A percentile compares a stretch with the other conserved stretches of the same genome.
phyloP scores from a whole-genome alignment of 352 stramenopile genomes.

The Globisporangium abappressorium region DNA sequence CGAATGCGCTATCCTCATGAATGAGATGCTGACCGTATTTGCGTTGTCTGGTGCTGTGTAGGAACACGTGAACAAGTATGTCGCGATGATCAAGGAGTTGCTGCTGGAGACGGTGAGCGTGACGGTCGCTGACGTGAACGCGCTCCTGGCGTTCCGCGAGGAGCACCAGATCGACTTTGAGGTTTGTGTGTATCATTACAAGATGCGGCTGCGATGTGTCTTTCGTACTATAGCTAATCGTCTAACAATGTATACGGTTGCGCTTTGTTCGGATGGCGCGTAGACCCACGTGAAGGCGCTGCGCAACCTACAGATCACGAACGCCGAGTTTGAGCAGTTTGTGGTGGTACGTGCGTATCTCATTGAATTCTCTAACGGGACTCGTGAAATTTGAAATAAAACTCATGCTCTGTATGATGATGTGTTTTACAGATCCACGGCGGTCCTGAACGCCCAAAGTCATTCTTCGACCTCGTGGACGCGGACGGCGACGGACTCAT shows the following conservation, averaged over 20 bases:
- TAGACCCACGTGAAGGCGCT: constrained; percentile 80
- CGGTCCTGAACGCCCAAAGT: constrained; percentile 50
- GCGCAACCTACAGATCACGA: constrained; percentile 71
- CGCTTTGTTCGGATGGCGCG: neutral
- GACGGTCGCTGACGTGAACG: constrained; percentile 39
- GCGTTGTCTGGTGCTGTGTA: neutral
- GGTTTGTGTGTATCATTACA: constrained; percentile 8
- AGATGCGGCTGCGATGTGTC: neutral
- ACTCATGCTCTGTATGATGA: neutral
- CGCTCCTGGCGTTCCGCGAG: constrained; percentile 54
- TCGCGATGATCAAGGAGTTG: constrained; percentile 44
- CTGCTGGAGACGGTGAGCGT: constrained; percentile 54
- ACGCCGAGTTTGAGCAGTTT: constrained; percentile 81
- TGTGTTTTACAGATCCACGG: constrained; percentile 40
- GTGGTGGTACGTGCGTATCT: constrained; percentile 28
- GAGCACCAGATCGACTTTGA: constrained; percentile 74
- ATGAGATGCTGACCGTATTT: neutral
- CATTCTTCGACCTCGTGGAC: constrained; percentile 85
- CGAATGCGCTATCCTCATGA: neutral
- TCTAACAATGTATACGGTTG: neutral
- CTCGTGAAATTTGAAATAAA: neutral
- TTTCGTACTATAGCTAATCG: neutral
- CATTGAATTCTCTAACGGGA: too few species aligned
- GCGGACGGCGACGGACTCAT: constrained; percentile 85
- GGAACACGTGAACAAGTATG: constrained; percentile 54